Conservation (phyloP, 306 rosid genomes). For the Pterocarpus macrocarpus region DNA sequence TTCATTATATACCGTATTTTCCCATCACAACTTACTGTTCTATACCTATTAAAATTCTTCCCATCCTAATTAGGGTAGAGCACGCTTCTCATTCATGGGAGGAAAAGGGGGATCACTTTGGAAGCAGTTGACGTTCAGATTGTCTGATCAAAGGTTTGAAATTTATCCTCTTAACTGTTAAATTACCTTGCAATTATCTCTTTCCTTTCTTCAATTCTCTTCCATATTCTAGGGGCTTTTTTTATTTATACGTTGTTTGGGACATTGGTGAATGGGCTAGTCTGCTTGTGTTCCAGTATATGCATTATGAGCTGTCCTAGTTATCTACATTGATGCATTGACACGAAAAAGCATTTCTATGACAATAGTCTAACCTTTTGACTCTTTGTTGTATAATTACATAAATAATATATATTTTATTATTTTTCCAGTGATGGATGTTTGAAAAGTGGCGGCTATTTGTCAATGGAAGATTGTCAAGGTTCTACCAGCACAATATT, state of each 20-base stretch:
- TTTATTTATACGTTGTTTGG: background rate
- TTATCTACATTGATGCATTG: slow-evolving; percentile 24
- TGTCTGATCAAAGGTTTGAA: slow-evolving; percentile 81
- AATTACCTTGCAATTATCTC: slow-evolving; percentile 6
- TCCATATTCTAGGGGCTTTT: slow-evolving; percentile 1
- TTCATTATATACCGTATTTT: background rate
- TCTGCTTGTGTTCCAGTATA: slow-evolving; percentile 9
- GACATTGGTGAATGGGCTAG: background rate
- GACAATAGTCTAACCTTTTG: background rate
- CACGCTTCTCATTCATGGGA: slow-evolving; percentile 98
- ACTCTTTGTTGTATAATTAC: background rate
- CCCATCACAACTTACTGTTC: background rate
- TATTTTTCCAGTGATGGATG: slow-evolving; percentile 64
- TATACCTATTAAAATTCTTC: slow-evolving; percentile 10
- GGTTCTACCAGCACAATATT: slow-evolving; percentile 64
- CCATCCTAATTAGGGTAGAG: slow-evolving; percentile 71
- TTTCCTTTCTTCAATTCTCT: slow-evolving; percentile 29
- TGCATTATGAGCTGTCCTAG: slow-evolving; percentile 1
- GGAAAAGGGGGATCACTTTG: slow-evolving; percentile 93
- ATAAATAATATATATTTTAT: slow-evolving; percentile 14
- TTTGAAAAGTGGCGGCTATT: slow-evolving; percentile 71
- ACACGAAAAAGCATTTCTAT: slow-evolving; percentile 31
- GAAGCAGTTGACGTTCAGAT: slow-evolving; percentile 83
- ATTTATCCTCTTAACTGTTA: slow-evolving; percentile 32
- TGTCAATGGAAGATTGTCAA: slow-evolving; percentile 77